phyloP scores from a whole-genome alignment of 2,329 filamentous ascomycete genomes.

The Sclerotinia trifoliorum region DNA sequence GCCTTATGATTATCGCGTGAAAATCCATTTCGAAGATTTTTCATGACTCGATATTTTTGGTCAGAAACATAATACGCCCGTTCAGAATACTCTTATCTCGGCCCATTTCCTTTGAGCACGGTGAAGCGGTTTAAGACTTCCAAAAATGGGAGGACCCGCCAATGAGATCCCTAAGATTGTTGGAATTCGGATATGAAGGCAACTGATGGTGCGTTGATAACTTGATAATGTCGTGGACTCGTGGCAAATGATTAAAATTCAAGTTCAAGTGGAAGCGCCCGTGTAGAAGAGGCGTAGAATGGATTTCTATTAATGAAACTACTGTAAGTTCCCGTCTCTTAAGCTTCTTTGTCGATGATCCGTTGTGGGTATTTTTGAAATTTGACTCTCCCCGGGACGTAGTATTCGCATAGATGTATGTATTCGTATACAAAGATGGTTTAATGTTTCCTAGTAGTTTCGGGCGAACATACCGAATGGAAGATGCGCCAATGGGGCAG shows the following conservation, averaged over 20 bases:
- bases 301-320: neutral
- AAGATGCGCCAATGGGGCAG: constrained; percentile 6
- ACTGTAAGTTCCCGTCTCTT: neutral
- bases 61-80: neutral
- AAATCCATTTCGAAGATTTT: neutral
- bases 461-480: neutral
- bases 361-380: neutral
- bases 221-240: neutral
- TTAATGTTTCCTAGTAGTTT: neutral
- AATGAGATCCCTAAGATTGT: neutral
- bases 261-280: neutral
- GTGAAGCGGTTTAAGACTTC: neutral
- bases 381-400: neutral
- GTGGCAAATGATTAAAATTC: neutral
- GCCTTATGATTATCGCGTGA: neutral
- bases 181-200: neutral
- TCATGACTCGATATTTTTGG: constrained; percentile 2
- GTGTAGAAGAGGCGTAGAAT: constrained; percentile 1
- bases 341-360: constrained; percentile 6
- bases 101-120: neutral
- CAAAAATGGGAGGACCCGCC: constrained; percentile 13
- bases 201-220: neutral
- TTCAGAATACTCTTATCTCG: constrained; percentile 8
- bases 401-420: neutral
- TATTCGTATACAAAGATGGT: neutral